phyloP scores from a whole-genome alignment of 202 grass and related monocot genomes.

The Cymbopogon flexuosus region DNA sequence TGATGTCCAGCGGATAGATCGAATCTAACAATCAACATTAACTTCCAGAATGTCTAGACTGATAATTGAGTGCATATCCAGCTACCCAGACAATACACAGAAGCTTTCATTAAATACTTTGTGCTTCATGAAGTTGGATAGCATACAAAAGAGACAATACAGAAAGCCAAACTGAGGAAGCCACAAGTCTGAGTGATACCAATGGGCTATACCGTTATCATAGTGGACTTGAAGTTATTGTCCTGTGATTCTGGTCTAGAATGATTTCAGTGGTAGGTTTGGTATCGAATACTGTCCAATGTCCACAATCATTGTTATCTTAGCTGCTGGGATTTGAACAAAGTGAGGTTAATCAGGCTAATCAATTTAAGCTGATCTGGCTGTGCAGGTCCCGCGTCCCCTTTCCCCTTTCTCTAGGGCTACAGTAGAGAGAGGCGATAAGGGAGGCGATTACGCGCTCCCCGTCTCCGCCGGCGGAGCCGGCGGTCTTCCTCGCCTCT shows the following conservation, averaged over 20 bases:
- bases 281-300: background rate
- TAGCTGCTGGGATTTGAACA: background rate
- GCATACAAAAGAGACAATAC: slow-evolving; percentile 30
- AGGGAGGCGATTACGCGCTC: too few species aligned
- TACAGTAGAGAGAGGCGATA: too few species aligned
- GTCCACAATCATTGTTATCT: slow-evolving; percentile 23
- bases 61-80: background rate
- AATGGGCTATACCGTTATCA: background rate
- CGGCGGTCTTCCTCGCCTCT: too few species aligned
- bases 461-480: too few species aligned
- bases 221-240: slow-evolving; percentile 39
- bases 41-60: background rate
- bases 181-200: background rate
- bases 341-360: background rate
- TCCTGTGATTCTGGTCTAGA: background rate
- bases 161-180: background rate
- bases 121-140: slow-evolving; percentile 55
- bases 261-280: slow-evolving; percentile 20
- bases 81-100: slow-evolving; percentile 25
- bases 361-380: background rate
- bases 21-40: slow-evolving; percentile 1
- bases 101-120: slow-evolving; percentile 37
- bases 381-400: too few species aligned
- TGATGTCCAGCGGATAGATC: slow-evolving; percentile 42
- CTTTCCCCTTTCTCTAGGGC: too few species aligned